A percentile compares a stretch with the other conserved stretches of the same genome.
Evolutionary conservation across 2,329 filamentous ascomycete genomes (phyloP).

Genomic region (Stachybotrys echinatus): DNA sequence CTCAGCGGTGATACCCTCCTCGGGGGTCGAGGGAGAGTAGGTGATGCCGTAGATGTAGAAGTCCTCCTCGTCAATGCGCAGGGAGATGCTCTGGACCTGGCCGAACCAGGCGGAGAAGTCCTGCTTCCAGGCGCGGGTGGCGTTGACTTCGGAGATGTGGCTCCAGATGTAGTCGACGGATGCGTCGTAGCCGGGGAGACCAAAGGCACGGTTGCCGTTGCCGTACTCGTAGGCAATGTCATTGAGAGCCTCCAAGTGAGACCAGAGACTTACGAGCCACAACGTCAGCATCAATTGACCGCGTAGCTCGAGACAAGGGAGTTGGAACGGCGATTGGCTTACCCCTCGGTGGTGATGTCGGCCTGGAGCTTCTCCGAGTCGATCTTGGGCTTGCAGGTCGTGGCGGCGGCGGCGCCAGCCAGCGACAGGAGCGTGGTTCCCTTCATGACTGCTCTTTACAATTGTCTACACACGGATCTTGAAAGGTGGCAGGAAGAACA

Average conservation of each 20-base stretch:
- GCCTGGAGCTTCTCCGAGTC: conserved; percentile 2
- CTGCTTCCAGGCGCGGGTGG: conserved; percentile 36
- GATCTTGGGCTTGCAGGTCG: conserved; percentile 3
- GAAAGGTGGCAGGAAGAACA: not conserved
- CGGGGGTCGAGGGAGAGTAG: conserved; percentile 11
- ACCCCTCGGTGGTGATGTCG: conserved; percentile 2
- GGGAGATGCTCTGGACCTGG: conserved; percentile 27
- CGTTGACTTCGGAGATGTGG: conserved; percentile 34
- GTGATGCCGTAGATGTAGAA: conserved; percentile 14
- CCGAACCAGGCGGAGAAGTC: conserved; percentile 45
- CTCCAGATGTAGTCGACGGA: conserved; percentile 44
- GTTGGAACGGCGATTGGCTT: not conserved
- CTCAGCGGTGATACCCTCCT: conserved; percentile 13
- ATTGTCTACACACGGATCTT: not conserved
- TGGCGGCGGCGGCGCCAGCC: not conserved
- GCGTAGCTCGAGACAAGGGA: no score
- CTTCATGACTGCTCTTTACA: not conserved
- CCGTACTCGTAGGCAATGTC: conserved; percentile 29
- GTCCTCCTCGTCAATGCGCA: conserved; percentile 22
- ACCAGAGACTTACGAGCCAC: conserved; percentile 1
- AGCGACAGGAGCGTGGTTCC: conserved; percentile 1
- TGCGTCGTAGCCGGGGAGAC: conserved; percentile 41
- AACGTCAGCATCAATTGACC: not conserved
- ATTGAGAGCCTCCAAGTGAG: conserved; percentile 9
- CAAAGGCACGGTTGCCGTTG: conserved; percentile 45